Conservation (phyloP, 225 moss, liverwort and hornwort species). For the Thuidium tamariscinum region DNA sequence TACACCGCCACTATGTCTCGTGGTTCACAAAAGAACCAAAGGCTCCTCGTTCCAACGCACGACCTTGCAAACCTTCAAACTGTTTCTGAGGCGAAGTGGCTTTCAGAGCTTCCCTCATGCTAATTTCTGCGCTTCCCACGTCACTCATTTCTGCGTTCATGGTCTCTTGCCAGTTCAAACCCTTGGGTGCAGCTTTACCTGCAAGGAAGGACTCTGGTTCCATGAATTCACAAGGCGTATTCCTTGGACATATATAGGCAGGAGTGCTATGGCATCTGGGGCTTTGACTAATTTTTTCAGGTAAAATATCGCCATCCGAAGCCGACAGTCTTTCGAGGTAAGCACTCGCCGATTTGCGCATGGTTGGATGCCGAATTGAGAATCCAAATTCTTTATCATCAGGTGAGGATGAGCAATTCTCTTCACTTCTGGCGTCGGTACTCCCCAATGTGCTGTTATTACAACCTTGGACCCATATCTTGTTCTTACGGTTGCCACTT, state of each 20-base stretch:
- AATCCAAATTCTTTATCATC: constrained; percentile 50
- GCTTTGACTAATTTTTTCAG: constrained; percentile 2
- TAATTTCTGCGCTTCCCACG: constrained; percentile 15
- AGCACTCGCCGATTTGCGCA: constrained; percentile 40
- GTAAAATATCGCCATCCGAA: constrained; percentile 12
- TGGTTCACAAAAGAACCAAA: constrained; percentile 46
- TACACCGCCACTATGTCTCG: background rate
- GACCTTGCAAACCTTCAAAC: constrained; percentile 28
- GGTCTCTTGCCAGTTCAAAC: constrained; percentile 2
- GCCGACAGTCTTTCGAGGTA: constrained; percentile 11
- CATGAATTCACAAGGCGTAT: constrained; percentile 18
- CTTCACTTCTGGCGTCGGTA: constrained; percentile 45
- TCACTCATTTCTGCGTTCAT: background rate
- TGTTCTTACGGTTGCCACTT: constrained; percentile 61
- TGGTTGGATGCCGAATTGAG: background rate
- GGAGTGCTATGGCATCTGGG: constrained; percentile 14
- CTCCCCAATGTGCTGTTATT: constrained; percentile 1
- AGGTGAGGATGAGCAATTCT: constrained; percentile 34
- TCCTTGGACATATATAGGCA: constrained; percentile 12
- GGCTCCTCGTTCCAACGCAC: constrained; percentile 39
- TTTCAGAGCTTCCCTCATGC: constrained; percentile 25
- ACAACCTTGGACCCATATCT: constrained; percentile 57
- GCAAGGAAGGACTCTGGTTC: constrained; percentile 5
- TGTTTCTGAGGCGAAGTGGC: constrained; percentile 26
- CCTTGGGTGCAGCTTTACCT: background rate